Evolutionary conservation across 768 basidiomycete species (phyloP).

Genomic region (Calocybe indica): DNA sequence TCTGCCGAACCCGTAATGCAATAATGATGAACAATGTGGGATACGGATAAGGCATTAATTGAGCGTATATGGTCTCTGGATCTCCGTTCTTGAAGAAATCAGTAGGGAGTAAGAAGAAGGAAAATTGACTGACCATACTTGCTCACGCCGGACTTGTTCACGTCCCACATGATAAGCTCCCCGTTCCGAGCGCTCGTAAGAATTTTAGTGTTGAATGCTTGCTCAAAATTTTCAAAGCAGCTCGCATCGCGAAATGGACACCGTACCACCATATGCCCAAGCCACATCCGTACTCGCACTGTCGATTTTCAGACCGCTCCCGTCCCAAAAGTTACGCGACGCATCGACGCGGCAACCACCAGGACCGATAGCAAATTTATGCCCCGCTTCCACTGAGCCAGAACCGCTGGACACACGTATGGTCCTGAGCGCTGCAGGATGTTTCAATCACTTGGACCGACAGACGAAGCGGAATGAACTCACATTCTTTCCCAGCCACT

Average conservation of each 20-base stretch:
- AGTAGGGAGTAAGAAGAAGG: not conserved
- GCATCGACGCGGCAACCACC: conserved; percentile 67
- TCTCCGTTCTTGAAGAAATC: conserved; percentile 42
- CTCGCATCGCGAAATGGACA: not conserved
- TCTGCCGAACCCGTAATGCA: conserved; percentile 80
- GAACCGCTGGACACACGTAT: conserved; percentile 50
- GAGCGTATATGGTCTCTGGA: conserved; percentile 68
- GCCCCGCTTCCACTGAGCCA: conserved; percentile 31
- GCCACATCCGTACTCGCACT: conserved; percentile 74
- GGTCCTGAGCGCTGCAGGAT: conserved; percentile 47
- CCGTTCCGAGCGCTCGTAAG: conserved; percentile 78
- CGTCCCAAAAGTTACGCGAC: conserved; percentile 74
- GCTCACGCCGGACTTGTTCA: conserved; percentile 56
- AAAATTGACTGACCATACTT: conserved; percentile 56
- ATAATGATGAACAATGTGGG: conserved; percentile 61
- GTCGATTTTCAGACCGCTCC: conserved; percentile 73
- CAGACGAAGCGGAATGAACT: conserved; percentile 13
- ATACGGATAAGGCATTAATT: conserved; percentile 64
- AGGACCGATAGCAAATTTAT: conserved; percentile 46
- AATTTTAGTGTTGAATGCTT: conserved; percentile 71
- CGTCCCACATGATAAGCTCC: conserved; percentile 80
- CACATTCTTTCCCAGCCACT: conserved; percentile 78
- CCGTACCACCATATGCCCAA: conserved; percentile 69
- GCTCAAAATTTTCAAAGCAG: conserved; percentile 1
- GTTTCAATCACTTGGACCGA: not conserved